These are phyloP conservation scores for Linnemannia elongata DNA, from an alignment of 192 early-diverging fungal genomes.

Conservation along the genomic window DNA sequence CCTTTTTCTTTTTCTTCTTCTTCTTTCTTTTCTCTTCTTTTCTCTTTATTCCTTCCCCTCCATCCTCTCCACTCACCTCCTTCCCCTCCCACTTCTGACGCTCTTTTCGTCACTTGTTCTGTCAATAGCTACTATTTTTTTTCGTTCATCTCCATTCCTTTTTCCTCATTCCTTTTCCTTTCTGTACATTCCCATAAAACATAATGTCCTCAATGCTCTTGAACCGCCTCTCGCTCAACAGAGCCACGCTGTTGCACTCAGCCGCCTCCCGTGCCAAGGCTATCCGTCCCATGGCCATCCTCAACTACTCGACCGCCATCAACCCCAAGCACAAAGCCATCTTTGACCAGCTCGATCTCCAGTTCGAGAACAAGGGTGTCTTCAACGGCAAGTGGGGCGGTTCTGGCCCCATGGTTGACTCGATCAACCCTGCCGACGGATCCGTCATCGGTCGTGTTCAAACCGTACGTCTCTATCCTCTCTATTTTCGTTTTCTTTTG, in stretches of 20 bases:
- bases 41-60: conserved; percentile 15
- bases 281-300: conserved; percentile 53
- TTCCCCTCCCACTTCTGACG: neutral
- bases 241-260: conserved; percentile 38
- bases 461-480: conserved; percentile 61
- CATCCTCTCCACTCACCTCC: neutral
- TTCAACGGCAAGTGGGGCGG: conserved; percentile 83
- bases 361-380: conserved; percentile 80
- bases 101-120: neutral
- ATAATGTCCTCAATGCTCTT: conserved; percentile 54
- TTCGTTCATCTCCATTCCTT: neutral
- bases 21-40: neutral
- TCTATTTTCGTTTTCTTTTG: neutral
- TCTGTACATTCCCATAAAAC: neutral
- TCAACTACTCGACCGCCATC: conserved; percentile 55
- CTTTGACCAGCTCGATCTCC: conserved; percentile 72
- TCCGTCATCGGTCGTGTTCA: conserved; percentile 85
- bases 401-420: conserved; percentile 71
- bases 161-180: neutral
- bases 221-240: conserved; percentile 35
- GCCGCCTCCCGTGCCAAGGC: conserved; percentile 31
- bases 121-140: neutral
- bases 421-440: conserved; percentile 84
- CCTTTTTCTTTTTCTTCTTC: neutral
- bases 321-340: conserved; percentile 59